Evolutionary conservation across 164 flowering plant genomes (phyloP).

Genomic region (Sextonia rubra): DNA sequence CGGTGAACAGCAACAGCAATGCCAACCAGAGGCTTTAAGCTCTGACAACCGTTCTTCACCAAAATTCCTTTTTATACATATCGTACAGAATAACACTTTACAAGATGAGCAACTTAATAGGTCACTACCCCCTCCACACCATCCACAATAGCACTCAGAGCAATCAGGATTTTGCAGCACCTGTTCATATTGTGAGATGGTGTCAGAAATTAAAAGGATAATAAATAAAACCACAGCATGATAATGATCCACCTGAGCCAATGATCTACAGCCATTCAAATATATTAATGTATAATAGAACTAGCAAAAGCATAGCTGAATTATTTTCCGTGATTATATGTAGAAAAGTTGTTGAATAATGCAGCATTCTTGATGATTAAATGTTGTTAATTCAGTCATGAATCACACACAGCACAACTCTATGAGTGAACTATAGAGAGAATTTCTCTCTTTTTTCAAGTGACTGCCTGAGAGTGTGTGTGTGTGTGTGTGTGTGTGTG

Average conservation of each 20-base stretch:
- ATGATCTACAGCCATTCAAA: not conserved
- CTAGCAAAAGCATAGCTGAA: too few relatives aligned
- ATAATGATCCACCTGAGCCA: not conserved
- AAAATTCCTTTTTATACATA: conserved; percentile 64
- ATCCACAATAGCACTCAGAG: conserved; percentile 69
- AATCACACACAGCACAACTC: too few relatives aligned
- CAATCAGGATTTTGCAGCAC: conserved; percentile 64
- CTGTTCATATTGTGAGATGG: not conserved
- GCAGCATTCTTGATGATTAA: too few relatives aligned
- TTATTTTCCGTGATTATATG: too few relatives aligned
- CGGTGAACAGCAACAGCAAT: conserved; percentile 78
- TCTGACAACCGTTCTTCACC: conserved; percentile 47
- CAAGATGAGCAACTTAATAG: conserved; percentile 66
- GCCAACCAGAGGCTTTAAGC: conserved; percentile 50
- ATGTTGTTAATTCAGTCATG: too few relatives aligned
- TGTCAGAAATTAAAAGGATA: not conserved
- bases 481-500: too few relatives aligned
- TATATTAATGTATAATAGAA: too few relatives aligned
- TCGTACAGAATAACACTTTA: conserved; percentile 50
- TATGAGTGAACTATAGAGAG: too few relatives aligned
- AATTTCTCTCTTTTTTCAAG: too few relatives aligned
- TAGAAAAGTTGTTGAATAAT: too few relatives aligned
- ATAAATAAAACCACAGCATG: not conserved
- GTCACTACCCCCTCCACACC: conserved; percentile 73
- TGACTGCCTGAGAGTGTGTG: too few relatives aligned